A percentile compares a stretch with the other conserved stretches of the same genome.
Conservation (phyloP, 176 grass and related monocot genomes). For the Thinopyrum elongatum region DNA sequence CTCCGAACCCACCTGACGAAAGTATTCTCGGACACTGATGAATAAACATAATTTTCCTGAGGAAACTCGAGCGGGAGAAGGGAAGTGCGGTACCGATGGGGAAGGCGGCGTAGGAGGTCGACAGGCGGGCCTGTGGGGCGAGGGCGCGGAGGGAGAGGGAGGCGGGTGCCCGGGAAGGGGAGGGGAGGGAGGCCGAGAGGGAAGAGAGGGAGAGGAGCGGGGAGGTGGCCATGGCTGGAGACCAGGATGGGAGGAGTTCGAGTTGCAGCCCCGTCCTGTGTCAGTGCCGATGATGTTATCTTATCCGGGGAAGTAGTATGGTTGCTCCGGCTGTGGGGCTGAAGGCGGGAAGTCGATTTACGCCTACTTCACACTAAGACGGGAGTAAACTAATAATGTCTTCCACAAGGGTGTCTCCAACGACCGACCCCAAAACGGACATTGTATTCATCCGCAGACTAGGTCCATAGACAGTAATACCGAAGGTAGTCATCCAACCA, state of each 20-base stretch:
- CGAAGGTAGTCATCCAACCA: too few species aligned
- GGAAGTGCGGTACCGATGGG: conserved; percentile 29
- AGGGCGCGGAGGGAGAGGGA: conserved; percentile 33
- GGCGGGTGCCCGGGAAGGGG: background rate
- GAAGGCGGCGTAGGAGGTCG: conserved; percentile 19
- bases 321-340: background rate
- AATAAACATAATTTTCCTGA: background rate
- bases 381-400: background rate
- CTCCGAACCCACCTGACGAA: conserved; percentile 23
- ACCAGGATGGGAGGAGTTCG: background rate
- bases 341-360: background rate
- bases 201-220: conserved; percentile 51
- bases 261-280: background rate
- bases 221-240: conserved; percentile 37
- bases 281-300: conserved; percentile 12
- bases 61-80: background rate
- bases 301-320: conserved; percentile 22
- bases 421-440: too few species aligned
- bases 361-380: background rate
- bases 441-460: too few species aligned
- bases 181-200: conserved; percentile 36
- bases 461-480: too few species aligned
- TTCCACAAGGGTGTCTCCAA: too few species aligned
- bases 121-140: conserved; percentile 12
- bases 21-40: background rate